Evolutionary conservation across 352 stramenopile species (phyloP), one percentile per base, ranked within the genome.

Genomic region (Phytophthora vignae): DNA sequence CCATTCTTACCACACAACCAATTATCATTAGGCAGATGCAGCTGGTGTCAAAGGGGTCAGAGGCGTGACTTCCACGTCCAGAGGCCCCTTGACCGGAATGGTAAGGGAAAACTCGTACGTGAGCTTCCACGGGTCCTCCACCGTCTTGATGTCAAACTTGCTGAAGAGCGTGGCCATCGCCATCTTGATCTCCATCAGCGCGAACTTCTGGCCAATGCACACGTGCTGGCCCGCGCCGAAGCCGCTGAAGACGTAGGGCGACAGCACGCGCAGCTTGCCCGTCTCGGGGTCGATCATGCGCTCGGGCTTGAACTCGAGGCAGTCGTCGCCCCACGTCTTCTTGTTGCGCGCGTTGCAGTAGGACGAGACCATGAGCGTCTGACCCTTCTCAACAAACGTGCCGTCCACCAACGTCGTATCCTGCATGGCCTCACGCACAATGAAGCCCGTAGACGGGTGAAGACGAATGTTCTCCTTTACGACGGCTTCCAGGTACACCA

Each of bases 401-500:
- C 59, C 66, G 42, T 79, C 67, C 7, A 72, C 54, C 33, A 72
- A 38, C 19, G 55, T 72, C 6, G 73, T 70, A 42, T 75, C 56
- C 1, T 64, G 15, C 42, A 70, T 76, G 5, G 73, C 76, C 22
- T 75, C 71, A 11, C 81, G 80, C 19, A 78, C 71, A 21, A 83
- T 80, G 15, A 80, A 72, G 7, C 78, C 71, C 10, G 90, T 79
- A 15, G 82, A 74, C 17, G 85, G 83, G 54, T 84, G 85, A 4
- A 94, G 68, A 0, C 87, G 81, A 22, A 93, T 65, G 19, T 74
- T 88, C 67, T 93, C 86, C 12, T 64, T 69, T 21, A 91, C 68
- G 2, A 82, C 77, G 3, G 77, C 84, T 27, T 84, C 71, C 5
- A 91, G 58, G 55, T 91, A 93, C 36, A 77, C 69, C 4, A 92